These are phyloP conservation scores for Musa acuminata DNA, from an alignment of 176 grass and related monocot species.

Conservation along the genomic window DNA sequence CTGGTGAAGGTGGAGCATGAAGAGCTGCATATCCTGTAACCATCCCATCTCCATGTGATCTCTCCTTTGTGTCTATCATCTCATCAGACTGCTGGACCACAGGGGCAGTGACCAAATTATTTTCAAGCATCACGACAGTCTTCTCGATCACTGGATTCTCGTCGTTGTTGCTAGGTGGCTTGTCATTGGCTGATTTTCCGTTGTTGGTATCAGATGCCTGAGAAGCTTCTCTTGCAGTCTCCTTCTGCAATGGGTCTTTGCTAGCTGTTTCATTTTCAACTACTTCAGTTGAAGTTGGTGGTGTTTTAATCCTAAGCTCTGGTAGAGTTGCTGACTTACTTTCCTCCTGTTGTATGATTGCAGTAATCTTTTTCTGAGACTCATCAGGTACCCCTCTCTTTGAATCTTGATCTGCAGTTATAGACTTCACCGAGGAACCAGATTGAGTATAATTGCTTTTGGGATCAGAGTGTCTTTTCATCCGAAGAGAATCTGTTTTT, in stretches of 20 bases:
- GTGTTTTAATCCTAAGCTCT: constrained; percentile 40
- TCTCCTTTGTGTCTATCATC: constrained; percentile 13
- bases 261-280: constrained; percentile 18
- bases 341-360: constrained; percentile 49
- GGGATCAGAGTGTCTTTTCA: constrained; percentile 54
- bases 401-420: constrained; percentile 14
- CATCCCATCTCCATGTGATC: constrained; percentile 21
- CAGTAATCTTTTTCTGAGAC: constrained; percentile 63
- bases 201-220: constrained; percentile 9
- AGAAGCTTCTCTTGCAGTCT: constrained; percentile 23
- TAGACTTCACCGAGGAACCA: constrained; percentile 17
- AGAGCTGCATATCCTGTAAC: constrained; percentile 34
- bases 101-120: constrained; percentile 27
- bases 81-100: constrained; percentile 15
- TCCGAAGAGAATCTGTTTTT: constrained; percentile 23
- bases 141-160: constrained; percentile 57
- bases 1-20: constrained; percentile 49
- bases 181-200: constrained; percentile 20
- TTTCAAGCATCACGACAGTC: constrained; percentile 55
- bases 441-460: constrained; percentile 33
- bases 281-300: constrained; percentile 7
- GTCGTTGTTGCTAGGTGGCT: constrained; percentile 23
- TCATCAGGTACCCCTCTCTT: constrained; percentile 41
- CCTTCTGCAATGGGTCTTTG: constrained; percentile 27
- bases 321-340: constrained; percentile 76